Base-by-base conservation (phyloP, 805 yeast genomes). In the Phaffomyces thermotolerans region DNA sequence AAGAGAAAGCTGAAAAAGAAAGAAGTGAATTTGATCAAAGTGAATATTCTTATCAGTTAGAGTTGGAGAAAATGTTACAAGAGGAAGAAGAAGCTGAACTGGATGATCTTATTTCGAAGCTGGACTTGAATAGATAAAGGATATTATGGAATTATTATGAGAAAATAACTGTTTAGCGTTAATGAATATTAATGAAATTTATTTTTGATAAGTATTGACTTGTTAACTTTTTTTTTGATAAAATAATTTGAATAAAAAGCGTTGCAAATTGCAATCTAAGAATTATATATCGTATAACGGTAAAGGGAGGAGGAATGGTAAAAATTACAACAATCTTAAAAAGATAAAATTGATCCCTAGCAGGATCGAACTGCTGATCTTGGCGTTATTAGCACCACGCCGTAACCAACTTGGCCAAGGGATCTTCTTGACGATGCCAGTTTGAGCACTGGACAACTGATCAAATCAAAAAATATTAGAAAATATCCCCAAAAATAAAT, bases 291-390 rank as follows among this genome's bases (percentile, higher is more conserved):
- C n/a, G n/a, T n/a, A n/a, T n/a, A n/a, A n/a, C n/a, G n/a, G n/a
- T n/a, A n/a, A n/a, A n/a, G n/a, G n/a, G n/a, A n/a, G n/a, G n/a
- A n/a, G n/a, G n/a, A n/a, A n/a, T n/a, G n/a, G n/a, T n/a, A n/a
- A n/a, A n/a, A n/a, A n/a, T n/a, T n/a, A n/a, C n/a, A n/a, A n/a
- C n/a, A n/a, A n/a, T n/a, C n/a, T n/a, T n/a, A n/a, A n/a, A 25
- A 25, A 25, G 2, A 25, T 8, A 27, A 40, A 65, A 57, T n/a
- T 79, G 86, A 78, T 79, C 84, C 83, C 84, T 78, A 77, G 83
- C 85, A 76, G 85, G 85, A 78, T 79, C 84, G 85, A 79, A 79
- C 86, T 76, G 86, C 84, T 77, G 86, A 79, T 79, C 86, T 60
- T 60, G 63, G 63, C 63, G 63, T 59, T 69, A 71, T 71, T 71